Evolutionary conservation across 2,329 filamentous ascomycete species (phyloP).

Genomic region (Phaeophleospora eucalypticola): DNA sequence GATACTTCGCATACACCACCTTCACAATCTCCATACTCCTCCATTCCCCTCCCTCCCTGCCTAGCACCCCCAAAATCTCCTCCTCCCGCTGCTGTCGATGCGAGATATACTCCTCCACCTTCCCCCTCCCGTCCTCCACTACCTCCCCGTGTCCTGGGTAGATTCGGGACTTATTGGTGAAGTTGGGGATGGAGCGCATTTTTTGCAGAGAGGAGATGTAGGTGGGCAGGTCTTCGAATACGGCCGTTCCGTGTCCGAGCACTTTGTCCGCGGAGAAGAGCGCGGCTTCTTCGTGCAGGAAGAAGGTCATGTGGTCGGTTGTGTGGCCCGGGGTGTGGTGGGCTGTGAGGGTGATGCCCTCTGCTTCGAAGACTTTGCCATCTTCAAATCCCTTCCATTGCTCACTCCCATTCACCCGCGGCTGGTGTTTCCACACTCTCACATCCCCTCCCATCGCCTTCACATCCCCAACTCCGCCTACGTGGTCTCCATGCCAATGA

Average conservation of each 20-base stretch:
- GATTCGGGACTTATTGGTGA: too few relatives aligned
- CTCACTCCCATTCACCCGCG: too few relatives aligned
- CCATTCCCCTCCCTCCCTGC: conserved; percentile 15
- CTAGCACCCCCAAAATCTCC: conserved; percentile 66
- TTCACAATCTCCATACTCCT: conserved; percentile 76
- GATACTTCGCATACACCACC: conserved; percentile 76
- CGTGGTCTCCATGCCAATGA: conserved; percentile 90
- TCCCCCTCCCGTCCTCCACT: conserved; percentile 66
- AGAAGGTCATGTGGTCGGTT: conserved; percentile 69
- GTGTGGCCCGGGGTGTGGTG: conserved; percentile 72
- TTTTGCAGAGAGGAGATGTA: conserved; percentile 67
- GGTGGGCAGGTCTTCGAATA: conserved; percentile 69
- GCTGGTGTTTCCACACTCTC: not conserved
- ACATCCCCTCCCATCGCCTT: not conserved
- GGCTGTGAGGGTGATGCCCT: conserved; percentile 64
- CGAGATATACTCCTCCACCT: conserved; percentile 75
- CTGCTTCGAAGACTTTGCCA: conserved; percentile 52
- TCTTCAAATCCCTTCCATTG: conserved; percentile 58
- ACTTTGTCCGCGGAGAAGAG: conserved; percentile 90
- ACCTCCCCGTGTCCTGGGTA: conserved; percentile 88
- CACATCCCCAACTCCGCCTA: conserved; percentile 69
- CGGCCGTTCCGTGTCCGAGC: conserved; percentile 73
- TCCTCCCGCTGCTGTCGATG: conserved; percentile 77
- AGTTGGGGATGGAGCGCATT: too few relatives aligned
- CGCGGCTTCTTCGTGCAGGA: conserved; percentile 71